Evolutionary conservation across 2,329 filamentous ascomycete genomes (phyloP).

Genomic region (Talaromyces sp.): DNA sequence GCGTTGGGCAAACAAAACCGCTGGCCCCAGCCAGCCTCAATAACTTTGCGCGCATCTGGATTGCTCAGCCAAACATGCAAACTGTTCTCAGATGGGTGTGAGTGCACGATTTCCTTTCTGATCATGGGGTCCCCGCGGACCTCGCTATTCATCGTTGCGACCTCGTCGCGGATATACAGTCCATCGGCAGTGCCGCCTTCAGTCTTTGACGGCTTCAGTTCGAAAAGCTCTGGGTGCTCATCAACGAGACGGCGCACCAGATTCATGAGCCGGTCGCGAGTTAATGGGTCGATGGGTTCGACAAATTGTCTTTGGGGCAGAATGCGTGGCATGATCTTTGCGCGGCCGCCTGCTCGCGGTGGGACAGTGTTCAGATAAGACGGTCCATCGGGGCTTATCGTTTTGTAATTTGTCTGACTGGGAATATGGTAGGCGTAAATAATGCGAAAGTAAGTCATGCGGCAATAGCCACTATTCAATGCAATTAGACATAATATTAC

Average conservation of each 20-base stretch:
- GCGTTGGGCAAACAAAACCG: slow-evolving; percentile 1
- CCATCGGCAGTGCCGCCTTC: slow-evolving; percentile 6
- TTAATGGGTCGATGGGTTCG: slow-evolving; percentile 3
- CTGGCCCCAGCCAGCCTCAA: slow-evolving; percentile 9
- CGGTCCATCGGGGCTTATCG: slow-evolving; percentile 2
- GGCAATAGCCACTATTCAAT: slow-evolving; percentile 7
- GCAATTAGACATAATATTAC: neutral
- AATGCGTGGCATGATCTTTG: slow-evolving; percentile 9
- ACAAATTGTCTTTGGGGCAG: slow-evolving; percentile 6
- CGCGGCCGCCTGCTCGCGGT: neutral
- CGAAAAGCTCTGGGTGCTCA: slow-evolving; percentile 1
- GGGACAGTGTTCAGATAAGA: slow-evolving; percentile 1
- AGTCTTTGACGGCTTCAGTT: neutral
- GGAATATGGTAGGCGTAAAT: slow-evolving; percentile 8
- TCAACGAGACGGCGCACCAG: slow-evolving; percentile 1
- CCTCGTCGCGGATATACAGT: slow-evolving; percentile 5
- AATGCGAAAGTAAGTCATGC: slow-evolving; percentile 6
- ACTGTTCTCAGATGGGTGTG: slow-evolving; percentile 3
- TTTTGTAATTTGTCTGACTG: slow-evolving; percentile 1
- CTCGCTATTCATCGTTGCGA: neutral
- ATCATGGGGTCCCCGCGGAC: neutral
- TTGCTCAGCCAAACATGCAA: slow-evolving; percentile 9
- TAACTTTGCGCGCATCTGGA: slow-evolving; percentile 5
- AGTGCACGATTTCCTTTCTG: slow-evolving; percentile 3
- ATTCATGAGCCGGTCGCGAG: neutral